Evolutionary conservation across 2,329 filamentous ascomycete genomes (phyloP).

Genomic region (Fusarium penzigii): DNA sequence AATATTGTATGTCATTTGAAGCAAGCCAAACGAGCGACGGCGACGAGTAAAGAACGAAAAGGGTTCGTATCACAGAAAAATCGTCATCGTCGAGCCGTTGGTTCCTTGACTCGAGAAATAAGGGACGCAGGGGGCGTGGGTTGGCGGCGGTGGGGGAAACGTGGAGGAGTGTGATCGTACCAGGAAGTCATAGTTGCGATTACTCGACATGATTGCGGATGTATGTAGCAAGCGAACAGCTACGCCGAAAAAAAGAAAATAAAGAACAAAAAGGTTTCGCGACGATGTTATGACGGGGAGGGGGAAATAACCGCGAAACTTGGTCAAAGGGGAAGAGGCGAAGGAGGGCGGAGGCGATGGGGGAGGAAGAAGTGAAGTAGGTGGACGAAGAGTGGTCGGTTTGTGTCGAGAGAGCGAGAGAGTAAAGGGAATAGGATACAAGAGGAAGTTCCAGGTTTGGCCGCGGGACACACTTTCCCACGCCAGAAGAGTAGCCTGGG

Average conservation of each 20-base stretch:
- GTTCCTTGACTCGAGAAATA: slow-evolving; percentile 6
- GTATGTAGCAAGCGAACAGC: slow-evolving; percentile 16
- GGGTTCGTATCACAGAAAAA: background rate
- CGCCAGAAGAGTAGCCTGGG: no score
- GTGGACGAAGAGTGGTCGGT: background rate
- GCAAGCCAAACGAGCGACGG: background rate
- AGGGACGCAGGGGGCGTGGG: slow-evolving; percentile 18
- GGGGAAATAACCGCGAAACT: background rate
- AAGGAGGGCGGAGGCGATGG: background rate
- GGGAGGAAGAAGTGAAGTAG: slow-evolving; percentile 2
- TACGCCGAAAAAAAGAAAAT: slow-evolving; percentile 11
- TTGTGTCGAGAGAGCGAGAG: background rate
- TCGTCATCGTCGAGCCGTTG: slow-evolving; percentile 7
- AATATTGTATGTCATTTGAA: background rate
- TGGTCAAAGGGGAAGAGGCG: background rate
- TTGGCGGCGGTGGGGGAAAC: slow-evolving; percentile 20
- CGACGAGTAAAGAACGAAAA: slow-evolving; percentile 2
- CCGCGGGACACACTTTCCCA: background rate
- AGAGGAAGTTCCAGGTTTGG: background rate
- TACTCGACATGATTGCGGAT: slow-evolving; percentile 76
- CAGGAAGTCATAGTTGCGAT: slow-evolving; percentile 98
- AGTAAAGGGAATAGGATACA: background rate
- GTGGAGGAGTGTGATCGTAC: slow-evolving; percentile 54
- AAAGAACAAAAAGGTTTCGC: slow-evolving; percentile 11
- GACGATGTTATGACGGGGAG: background rate